phyloP scores from a whole-genome alignment of 768 basidiomycete species.

The Suillus cothurnatus region DNA sequence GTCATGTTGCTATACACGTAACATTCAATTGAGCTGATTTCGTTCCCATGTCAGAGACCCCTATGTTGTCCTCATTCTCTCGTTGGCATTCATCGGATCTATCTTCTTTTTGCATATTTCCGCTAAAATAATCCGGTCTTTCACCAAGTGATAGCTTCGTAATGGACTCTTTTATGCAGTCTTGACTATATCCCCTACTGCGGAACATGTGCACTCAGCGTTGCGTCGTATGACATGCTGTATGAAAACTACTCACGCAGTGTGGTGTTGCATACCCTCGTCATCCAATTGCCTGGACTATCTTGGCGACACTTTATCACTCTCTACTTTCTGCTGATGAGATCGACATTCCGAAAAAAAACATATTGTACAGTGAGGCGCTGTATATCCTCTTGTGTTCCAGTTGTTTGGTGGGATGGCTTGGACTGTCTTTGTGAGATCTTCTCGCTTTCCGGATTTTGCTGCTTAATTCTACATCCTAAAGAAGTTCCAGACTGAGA shows the following conservation, averaged over 20 bases:
- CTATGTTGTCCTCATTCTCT: slow-evolving; percentile 94
- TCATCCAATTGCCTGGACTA: neutral
- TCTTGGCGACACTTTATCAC: neutral
- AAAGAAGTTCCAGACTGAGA: neutral
- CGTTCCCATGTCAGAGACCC: slow-evolving; percentile 66
- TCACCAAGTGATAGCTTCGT: slow-evolving; percentile 65
- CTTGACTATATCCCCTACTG: neutral
- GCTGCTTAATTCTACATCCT: neutral
- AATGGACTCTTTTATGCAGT: slow-evolving; percentile 10
- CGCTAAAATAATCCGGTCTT: slow-evolving; percentile 89
- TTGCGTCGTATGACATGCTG: neutral
- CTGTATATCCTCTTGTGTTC: neutral
- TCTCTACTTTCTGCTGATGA: neutral
- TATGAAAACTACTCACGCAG: neutral
- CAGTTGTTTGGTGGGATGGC: neutral
- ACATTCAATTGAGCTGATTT: slow-evolving; percentile 13
- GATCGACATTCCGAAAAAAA: neutral
- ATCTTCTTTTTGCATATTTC: slow-evolving; percentile 99
- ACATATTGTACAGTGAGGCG: neutral
- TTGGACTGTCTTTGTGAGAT: neutral
- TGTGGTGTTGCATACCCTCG: neutral
- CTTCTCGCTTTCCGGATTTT: neutral
- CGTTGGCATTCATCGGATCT: slow-evolving; percentile 94
- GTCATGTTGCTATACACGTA: neutral
- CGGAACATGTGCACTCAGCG: neutral